Base-by-base conservation (phyloP, 441 rosid genomes). In the Eutrema salsugineum region DNA sequence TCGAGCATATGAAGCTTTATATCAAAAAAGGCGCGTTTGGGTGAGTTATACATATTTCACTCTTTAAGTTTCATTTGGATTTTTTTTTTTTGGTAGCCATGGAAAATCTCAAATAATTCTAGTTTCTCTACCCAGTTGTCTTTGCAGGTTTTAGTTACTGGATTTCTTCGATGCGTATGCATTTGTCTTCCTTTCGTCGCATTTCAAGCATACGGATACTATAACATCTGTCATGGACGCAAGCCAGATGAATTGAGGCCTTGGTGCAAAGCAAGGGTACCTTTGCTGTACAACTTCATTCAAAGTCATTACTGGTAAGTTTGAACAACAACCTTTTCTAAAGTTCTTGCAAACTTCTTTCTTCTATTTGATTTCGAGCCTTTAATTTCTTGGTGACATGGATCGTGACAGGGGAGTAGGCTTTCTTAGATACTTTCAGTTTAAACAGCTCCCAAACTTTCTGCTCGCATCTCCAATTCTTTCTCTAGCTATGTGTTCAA, bases 371-470 rank as follows among this genome's bases (percentile, higher is more conserved):
- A 62, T 71, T 48, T 56, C 40, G 27, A 51, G 28, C 16, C 44
- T 55, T 51, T 30, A 22, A 6, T 19, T 66, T 36, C 51, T 70
- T 32, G 47, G 8, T 62, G 66, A 28, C 14, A 19, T 49, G 63
- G 76, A 76, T 42, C 15, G 17, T 80, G 68, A 73, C 72, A 94
- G 99, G 96, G 88, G 91, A 76, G 96, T 87, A 64, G 99, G 99
- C 43, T 92, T 94, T 86, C 82, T 94, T 83, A 87, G 70, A 58
- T 92, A 88, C 80, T 94, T 94, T 81, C 89, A 85, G 58, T 71
- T 85, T 16, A 91, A 89, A 73, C 97, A 92, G 80, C 69, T 92
- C 80, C 99, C 99, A 57, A 94, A 92, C 81, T 94, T 91, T 86
- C 87, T 94, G 20, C 89, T 92, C 30, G 99, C 98, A 72, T 88